These are phyloP conservation scores for Psilocybe tampanensis DNA, from an alignment of 768 basidiomycete species.

Conservation along the genomic window DNA sequence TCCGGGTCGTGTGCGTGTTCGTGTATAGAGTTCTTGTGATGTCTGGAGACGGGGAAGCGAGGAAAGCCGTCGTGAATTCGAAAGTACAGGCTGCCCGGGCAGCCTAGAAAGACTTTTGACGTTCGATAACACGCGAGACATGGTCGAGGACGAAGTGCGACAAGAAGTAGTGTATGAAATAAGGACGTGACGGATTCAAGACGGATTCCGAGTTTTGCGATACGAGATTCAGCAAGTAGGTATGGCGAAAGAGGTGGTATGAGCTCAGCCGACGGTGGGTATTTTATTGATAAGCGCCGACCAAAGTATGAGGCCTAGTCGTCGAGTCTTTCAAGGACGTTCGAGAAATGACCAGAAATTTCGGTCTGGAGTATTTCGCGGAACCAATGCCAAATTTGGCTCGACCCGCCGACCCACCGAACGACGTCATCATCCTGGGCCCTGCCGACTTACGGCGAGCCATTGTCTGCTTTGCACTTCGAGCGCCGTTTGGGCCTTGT, in stretches of 20 bases:
- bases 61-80: constrained; percentile 5
- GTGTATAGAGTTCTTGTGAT: constrained; percentile 13
- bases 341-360: constrained; percentile 11
- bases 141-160: neutral
- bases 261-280: neutral
- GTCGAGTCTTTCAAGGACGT: neutral
- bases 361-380: neutral
- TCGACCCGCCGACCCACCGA: no score
- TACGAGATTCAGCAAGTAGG: neutral
- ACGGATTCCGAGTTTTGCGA: no score
- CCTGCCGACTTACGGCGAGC: no score
- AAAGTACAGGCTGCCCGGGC: neutral
- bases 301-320: neutral
- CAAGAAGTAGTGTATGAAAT: neutral
- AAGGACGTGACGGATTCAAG: neutral
- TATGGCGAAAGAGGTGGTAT: neutral
- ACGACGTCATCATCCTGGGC: no score
- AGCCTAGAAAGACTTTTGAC: constrained; percentile 2
- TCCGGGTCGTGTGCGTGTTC: constrained; percentile 23
- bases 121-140: constrained; percentile 12
- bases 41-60: neutral
- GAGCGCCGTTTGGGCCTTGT: no score
- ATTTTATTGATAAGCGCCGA: neutral
- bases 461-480: no score
- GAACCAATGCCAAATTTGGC: neutral